Base-by-base conservation (phyloP, 305 asterid species). In the Plantago rigida region DNA sequence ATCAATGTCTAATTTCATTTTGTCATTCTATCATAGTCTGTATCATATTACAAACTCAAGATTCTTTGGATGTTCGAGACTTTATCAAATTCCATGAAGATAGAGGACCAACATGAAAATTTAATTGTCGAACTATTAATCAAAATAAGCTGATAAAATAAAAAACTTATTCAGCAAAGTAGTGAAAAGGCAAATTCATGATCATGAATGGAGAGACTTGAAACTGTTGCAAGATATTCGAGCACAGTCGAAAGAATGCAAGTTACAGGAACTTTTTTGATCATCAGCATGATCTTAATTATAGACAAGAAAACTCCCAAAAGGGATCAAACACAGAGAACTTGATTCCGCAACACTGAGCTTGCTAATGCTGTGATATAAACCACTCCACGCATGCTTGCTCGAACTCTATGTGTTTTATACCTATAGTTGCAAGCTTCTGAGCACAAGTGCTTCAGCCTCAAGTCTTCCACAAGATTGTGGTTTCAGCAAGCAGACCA, bases 401-500 rank as follows among this genome's bases (percentile, higher is more conserved):
- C 45, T 58, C 53, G 63, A 60, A 59, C 61, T 4, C 47, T 31
- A 41, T 22, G 66, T 66, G 53, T 46, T 64, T 73, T 72, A 83
- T 75, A 87, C 84, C 71, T 80, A 83, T 82, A 85, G 53, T 22
- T n/a, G 94, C 70, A 41, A 85, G 50, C 74, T 82, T 87, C 73
- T 83, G 92, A 15, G 96, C 93, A 50, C 86, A 72, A 86, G 86
- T 53, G 93, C 96, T 74, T 85, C 94, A 5, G 95, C 84, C 80
- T 84, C 93, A 44, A 87, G 90, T 5, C 87, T 84, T 83, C 98
- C 98, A 91, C 65, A 91, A 75, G 47, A 91, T n/a, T 28, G 98
- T 87, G 67, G 87, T 78, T 72, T 87, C 98, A 54, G 98, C 94
- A 51, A 87, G 96, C 69, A 91, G 72, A 51, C 84, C 66, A 0